These are phyloP conservation scores for Ophiostoma sp. DNA, from an alignment of 2,329 filamentous ascomycete genomes.

Conservation along the genomic window DNA sequence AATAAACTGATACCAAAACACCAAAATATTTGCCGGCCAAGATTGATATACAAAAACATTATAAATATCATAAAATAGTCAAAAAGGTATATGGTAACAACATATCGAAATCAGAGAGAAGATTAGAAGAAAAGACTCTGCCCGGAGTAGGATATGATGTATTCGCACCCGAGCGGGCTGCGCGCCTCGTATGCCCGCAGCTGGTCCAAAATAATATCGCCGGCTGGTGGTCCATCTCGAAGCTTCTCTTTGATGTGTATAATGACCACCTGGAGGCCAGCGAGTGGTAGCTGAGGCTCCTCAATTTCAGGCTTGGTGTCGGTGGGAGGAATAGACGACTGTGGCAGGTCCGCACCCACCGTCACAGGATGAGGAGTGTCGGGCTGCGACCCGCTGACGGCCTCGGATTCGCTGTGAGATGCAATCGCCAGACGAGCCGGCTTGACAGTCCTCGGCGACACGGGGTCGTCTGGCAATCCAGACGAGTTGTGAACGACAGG, in stretches of 20 bases:
- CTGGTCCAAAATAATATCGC: slow-evolving; percentile 64
- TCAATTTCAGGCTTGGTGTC: neutral
- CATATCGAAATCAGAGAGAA: neutral
- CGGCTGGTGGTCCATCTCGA: slow-evolving; percentile 60
- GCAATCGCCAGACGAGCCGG: slow-evolving; percentile 27
- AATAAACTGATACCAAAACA: neutral
- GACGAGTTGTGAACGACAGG: neutral
- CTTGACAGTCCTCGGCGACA: slow-evolving; percentile 48
- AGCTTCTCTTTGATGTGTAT: slow-evolving; percentile 92
- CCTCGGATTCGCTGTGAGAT: slow-evolving; percentile 20
- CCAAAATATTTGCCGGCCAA: too few species aligned
- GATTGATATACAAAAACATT: too few species aligned
- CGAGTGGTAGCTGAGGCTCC: slow-evolving; percentile 46
- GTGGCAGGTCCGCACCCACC: slow-evolving; percentile 18
- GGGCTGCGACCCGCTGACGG: slow-evolving; percentile 4
- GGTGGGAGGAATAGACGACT: neutral
- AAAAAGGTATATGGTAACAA: neutral
- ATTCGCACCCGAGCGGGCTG: slow-evolving; percentile 69
- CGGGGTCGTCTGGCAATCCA: slow-evolving; percentile 39
- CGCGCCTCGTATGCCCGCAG: slow-evolving; percentile 61
- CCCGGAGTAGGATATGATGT: slow-evolving; percentile 64
- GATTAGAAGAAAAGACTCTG: slow-evolving; percentile 51
- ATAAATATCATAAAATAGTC: neutral
- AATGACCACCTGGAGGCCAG: slow-evolving; percentile 73
- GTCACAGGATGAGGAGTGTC: slow-evolving; percentile 40